Base-by-base conservation (phyloP, 2,329 filamentous ascomycete species). In the Aureobasidium sp. region DNA sequence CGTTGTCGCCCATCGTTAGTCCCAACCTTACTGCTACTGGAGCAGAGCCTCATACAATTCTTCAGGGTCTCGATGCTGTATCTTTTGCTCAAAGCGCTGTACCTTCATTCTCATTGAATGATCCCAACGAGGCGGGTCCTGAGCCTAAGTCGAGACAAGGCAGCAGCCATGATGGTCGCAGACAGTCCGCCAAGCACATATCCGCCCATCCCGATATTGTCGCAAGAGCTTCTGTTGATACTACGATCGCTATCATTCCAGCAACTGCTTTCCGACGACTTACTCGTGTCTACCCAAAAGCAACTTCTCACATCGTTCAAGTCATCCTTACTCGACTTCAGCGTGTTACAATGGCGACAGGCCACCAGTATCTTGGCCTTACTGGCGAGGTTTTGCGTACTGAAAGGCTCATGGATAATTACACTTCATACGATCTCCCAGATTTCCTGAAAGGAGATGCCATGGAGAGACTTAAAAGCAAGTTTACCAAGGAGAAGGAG, bases 131-230 rank as follows among this genome's bases (percentile, higher is more conserved):
- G n/a, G 55, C 60, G 7, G 55, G 59, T 55, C 36, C 32, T 20
- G 61, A 62, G 2, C 32, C 37, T 12, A 55, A 41, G 17, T 29
- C 37, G 8, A 59, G 63, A 20, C 44, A 32, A n/a, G 50, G 36
- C 3, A 51, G 62, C 32, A 44, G 32, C 8, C 43, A 56, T 4
- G 9, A n/a, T 6, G 7, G 36, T 8, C 63, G 51, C 24, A 62
- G 36, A n/a, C 60, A 48, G 26, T 53, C 73, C 43, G 75, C 69
- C 66, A 79, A 73, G 64, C 68, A 84, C 12, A 88, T 87, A 66
- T 97, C 94, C 15, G 92, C 90, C 0, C 94, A 99, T 75, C 94
- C 94, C 12, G 94, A 99, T 71, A 94, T 99, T 65, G 91, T 99
- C 66, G 94, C 93, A n/a, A 84, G 94, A 66, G 94, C 94, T 6